phyloP scores from a whole-genome alignment of 441 rosid genomes.

The Isatis lusitanica region DNA sequence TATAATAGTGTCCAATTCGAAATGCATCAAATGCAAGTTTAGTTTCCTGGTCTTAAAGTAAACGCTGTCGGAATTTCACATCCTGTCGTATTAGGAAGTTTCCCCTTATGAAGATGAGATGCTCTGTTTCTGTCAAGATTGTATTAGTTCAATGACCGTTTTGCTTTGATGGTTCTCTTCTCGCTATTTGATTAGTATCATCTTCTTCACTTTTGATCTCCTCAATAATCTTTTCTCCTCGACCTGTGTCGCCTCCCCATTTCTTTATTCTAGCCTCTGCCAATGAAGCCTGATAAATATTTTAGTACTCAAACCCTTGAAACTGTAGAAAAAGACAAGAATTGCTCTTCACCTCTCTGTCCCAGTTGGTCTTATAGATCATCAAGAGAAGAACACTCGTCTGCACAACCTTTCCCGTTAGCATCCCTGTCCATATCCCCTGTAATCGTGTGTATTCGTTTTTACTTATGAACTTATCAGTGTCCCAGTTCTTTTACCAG shows the following conservation, averaged over 20 bases:
- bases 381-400: conserved; percentile 45
- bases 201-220: background rate
- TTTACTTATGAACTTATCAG: background rate
- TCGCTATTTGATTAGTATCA: background rate
- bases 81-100: background rate
- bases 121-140: background rate
- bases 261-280: conserved; percentile 53
- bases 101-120: background rate
- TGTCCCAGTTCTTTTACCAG: background rate
- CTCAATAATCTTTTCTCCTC: background rate
- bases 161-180: background rate
- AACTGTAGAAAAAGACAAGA: background rate
- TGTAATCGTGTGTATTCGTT: background rate
- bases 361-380: conserved; percentile 59
- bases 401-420: conserved; percentile 49
- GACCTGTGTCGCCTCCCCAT: conserved; percentile 49
- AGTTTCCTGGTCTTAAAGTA: background rate
- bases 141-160: background rate
- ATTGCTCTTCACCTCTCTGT: conserved; percentile 42
- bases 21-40: background rate
- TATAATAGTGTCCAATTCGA: no score
- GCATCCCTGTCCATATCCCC: conserved; percentile 69
- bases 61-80: background rate
- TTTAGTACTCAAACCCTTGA: background rate
- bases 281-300: conserved; percentile 65